These are phyloP conservation scores for Fonsecaea erecta DNA, from an alignment of 2,329 filamentous ascomycete species.

Conservation along the genomic window DNA sequence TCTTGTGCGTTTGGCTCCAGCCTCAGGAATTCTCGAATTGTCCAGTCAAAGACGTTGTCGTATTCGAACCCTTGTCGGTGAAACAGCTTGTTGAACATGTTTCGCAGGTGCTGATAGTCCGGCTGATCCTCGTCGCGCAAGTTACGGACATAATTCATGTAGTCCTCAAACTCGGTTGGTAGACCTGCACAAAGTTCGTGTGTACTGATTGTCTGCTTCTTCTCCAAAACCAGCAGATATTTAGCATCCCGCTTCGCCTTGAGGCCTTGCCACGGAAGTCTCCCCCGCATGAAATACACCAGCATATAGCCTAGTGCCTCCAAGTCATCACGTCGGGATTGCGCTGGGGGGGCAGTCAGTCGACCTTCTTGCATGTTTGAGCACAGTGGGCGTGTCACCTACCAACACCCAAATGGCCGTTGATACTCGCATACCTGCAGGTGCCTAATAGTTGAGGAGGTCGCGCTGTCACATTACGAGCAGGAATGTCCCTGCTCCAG, in stretches of 20 bases:
- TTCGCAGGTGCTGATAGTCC: constrained; percentile 32
- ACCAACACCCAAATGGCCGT: constrained; percentile 34
- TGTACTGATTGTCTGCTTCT: constrained; percentile 34
- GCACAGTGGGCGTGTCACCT: constrained; percentile 19
- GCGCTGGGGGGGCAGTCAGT: constrained; percentile 19
- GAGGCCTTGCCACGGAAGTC: constrained; percentile 72
- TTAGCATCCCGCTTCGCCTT: constrained; percentile 48
- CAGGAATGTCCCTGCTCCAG: constrained; percentile 17
- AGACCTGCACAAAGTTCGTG: constrained; percentile 34
- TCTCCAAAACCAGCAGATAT: constrained; percentile 32
- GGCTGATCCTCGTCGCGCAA: constrained; percentile 18
- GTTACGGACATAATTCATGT: constrained; percentile 31
- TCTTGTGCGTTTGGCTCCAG: constrained; percentile 6
- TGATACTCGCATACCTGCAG: constrained; percentile 38
- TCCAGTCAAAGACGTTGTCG: constrained; percentile 39
- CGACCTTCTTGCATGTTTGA: constrained; percentile 11
- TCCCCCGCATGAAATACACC: constrained; percentile 75
- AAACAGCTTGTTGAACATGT: constrained; percentile 34
- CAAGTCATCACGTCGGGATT: constrained; percentile 30
- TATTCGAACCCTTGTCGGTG: constrained; percentile 30
- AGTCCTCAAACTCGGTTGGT: constrained; percentile 35
- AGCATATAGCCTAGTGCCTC: constrained; percentile 68
- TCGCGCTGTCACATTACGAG: not conserved
- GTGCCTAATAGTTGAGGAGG: constrained; percentile 34
- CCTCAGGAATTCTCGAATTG: constrained; percentile 23